Base-by-base conservation (phyloP, 2,329 filamentous ascomycete species). In the Neofusicoccum ribis region DNA sequence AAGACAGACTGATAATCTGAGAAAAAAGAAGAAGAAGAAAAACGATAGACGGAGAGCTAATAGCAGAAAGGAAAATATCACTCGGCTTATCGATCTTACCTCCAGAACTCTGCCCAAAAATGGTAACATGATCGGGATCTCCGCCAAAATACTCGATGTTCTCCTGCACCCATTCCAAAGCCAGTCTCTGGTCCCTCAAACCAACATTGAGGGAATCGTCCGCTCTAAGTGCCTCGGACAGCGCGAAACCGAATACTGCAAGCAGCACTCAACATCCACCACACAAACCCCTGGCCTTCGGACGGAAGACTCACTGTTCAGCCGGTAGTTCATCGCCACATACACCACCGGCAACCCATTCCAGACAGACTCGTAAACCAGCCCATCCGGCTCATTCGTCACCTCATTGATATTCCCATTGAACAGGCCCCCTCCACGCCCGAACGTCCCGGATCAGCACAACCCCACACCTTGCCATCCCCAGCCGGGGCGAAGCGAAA, bases 291-390 rank as follows among this genome's bases (percentile, higher is more conserved):
- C 5, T 23, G 23, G 23, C 23, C 7, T 5, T n/a, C 9, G 15
- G 46, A 49, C 11, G 20, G 23, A 8, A 27, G 9, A 52, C 66
- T 68, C 60, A 69, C 70, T 71, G 12, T 77, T 77, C 8, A 80
- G 67, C 12, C 78, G 72, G 54, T 77, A 76, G 61, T 77, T 77
- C 43, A 76, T 72, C 1, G 73, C 71, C 9, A 77, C 74, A 65
- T 77, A 72, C 14, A 79, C 77, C 11, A 78, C 72, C 15, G 76
- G 76, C n/a, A 68, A 59, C 1, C 78, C 79, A 64, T 81, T 82
- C 39, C 75, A 72, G 4, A 84, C 72, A 0, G 81, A 83, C 67
- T 84, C 74, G n/a, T 74, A 69, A 11, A 85, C 76, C 61, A 85
- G 67, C 0, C 77, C 81, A 69, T 82, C 82, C 0, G 82, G 82